Conservation (phyloP, 768 basidiomycete genomes). For the Lanmaoa pseudosensibilis region DNA sequence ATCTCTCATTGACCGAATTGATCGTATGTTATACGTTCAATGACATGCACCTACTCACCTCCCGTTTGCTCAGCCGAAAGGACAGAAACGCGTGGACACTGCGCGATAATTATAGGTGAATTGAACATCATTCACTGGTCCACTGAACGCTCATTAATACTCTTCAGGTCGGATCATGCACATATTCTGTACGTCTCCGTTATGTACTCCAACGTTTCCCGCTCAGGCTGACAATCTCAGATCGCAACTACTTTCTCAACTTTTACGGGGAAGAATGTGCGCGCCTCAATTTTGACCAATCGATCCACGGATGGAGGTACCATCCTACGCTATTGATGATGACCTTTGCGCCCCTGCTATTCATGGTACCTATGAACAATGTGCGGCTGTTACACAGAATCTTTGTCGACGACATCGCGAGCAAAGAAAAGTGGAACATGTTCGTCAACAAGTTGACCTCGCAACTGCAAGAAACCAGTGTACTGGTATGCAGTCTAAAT, state of each 20-base stretch:
- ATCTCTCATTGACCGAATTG: conserved; percentile 26
- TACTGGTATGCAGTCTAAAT: conserved; percentile 42
- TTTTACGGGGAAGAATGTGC: no score
- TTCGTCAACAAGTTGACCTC: conserved; percentile 45
- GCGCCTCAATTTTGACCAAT: no score
- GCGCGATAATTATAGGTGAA: conserved; percentile 24
- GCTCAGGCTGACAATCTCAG: conserved; percentile 29
- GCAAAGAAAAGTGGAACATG: no score
- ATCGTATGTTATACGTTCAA: conserved; percentile 15
- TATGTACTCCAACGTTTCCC: neutral
- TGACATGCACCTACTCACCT: neutral
- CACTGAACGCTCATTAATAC: conserved; percentile 4
- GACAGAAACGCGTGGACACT: conserved; percentile 12
- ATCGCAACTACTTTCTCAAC: no score
- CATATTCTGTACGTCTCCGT: conserved; percentile 24
- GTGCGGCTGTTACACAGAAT: conserved; percentile 45
- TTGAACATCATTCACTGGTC: neutral
- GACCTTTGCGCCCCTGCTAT: conserved; percentile 43
- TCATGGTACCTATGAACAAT: conserved; percentile 50
- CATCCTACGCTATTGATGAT: conserved; percentile 40
- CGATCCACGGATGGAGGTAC: no score
- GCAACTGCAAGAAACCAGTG: conserved; percentile 53
- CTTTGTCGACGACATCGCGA: no score
- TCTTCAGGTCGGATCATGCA: conserved; percentile 32
- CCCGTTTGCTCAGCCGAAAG: conserved; percentile 10